phyloP scores from a whole-genome alignment of 192 early-diverging fungal genomes.

The Backusella mclennaniae region DNA sequence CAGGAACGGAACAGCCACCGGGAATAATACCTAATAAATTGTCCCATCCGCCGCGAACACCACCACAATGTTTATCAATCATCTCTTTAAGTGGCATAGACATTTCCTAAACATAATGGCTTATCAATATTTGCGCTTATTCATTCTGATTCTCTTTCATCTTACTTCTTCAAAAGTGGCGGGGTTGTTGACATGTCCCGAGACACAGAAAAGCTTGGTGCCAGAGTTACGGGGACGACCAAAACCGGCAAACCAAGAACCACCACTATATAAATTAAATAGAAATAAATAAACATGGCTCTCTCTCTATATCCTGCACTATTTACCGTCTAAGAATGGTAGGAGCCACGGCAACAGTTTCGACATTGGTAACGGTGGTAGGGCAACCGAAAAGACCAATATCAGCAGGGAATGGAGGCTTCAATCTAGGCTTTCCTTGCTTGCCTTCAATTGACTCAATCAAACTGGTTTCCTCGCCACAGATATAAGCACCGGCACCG shows the following conservation, averaged over 20 bases:
- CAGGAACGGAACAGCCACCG: slow-evolving; percentile 93
- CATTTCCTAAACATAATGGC: slow-evolving; percentile 63
- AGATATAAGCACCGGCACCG: slow-evolving; percentile 97
- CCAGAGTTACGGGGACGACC: slow-evolving; percentile 92
- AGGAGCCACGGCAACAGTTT: slow-evolving; percentile 97
- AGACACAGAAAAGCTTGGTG: slow-evolving; percentile 97
- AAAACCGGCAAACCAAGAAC: slow-evolving; percentile 91
- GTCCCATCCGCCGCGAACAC: slow-evolving; percentile 98
- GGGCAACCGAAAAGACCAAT: slow-evolving; percentile 98
- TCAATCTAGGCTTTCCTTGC: slow-evolving; percentile 97
- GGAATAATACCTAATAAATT: slow-evolving; percentile 97
- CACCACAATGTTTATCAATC: slow-evolving; percentile 94
- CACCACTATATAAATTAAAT: slow-evolving; percentile 59
- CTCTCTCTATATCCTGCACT: too few relatives aligned
- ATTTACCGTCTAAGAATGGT: slow-evolving; percentile 65
- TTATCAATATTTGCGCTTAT: background rate
- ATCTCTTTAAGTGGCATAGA: slow-evolving; percentile 92
- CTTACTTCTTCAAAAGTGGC: slow-evolving; percentile 90
- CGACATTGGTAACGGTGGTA: slow-evolving; percentile 99
- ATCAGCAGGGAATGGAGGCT: slow-evolving; percentile 99
- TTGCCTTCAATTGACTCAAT: slow-evolving; percentile 94
- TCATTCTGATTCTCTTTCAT: background rate
- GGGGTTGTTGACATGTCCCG: slow-evolving; percentile 97
- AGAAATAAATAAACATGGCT: background rate
- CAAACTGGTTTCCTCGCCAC: slow-evolving; percentile 92